Evolutionary conservation across 352 stramenopile species (phyloP).

Genomic region (Pythium monospermum): DNA sequence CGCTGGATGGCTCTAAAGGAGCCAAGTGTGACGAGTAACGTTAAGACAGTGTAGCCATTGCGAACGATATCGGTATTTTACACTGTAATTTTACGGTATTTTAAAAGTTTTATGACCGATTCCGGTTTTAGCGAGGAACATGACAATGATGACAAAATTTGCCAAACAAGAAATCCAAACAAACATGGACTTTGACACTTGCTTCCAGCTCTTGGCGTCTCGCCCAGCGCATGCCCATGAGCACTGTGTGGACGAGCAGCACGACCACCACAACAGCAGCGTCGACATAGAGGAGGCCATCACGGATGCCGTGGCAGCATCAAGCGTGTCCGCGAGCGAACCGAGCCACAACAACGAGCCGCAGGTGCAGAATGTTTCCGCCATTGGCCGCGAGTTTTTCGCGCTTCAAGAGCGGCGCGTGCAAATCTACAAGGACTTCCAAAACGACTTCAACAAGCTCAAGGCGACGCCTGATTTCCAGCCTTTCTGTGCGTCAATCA

Average conservation of each 20-base stretch:
- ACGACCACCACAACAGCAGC: conserved; percentile 5
- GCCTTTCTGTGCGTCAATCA: conserved; percentile 69
- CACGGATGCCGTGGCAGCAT: conserved; percentile 10
- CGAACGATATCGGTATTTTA: neutral
- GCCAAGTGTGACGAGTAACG: conserved; percentile 20
- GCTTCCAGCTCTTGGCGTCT: conserved; percentile 55
- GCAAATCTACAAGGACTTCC: conserved; percentile 65
- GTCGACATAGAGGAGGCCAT: conserved; percentile 13
- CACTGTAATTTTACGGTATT: neutral
- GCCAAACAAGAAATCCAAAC: neutral
- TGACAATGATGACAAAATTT: no score
- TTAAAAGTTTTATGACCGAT: no score
- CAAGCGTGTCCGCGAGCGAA: no score
- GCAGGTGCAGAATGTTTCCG: neutral
- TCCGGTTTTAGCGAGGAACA: no score
- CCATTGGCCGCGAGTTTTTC: conserved; percentile 42
- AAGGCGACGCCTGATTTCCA: conserved; percentile 61
- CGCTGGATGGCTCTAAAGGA: conserved; percentile 48
- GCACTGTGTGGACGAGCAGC: conserved; percentile 43
- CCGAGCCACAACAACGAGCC: no score
- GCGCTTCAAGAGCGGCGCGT: conserved; percentile 58
- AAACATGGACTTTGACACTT: conserved; percentile 66
- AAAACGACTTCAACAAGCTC: conserved; percentile 56
- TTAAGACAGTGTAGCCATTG: conserved; percentile 3
- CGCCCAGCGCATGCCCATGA: conserved; percentile 51